Percentiles rank a stretch among this genome's conserved stretches.
Evolutionary conservation across 176 grass and related monocot species (phyloP).

Genomic region (Miscanthus lutarioriparius): DNA sequence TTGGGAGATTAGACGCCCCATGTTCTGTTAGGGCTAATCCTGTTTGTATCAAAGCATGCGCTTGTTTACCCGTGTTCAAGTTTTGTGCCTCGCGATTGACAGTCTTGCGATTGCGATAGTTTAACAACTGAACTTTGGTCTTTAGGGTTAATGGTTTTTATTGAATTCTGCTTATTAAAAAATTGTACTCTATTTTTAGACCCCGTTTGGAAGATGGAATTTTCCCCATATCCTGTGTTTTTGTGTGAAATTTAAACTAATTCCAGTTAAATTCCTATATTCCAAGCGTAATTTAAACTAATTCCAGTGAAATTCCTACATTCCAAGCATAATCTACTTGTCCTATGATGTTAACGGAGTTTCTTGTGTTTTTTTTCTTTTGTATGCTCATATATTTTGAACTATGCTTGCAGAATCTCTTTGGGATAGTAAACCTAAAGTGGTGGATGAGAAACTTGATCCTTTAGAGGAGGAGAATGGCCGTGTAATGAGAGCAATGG

Average conservation of each 20-base stretch:
- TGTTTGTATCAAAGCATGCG: not conserved
- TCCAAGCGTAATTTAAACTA: too few relatives aligned
- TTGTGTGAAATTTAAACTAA: not conserved
- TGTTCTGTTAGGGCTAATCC: not conserved
- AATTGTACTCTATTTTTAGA: not conserved
- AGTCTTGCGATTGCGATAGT: not conserved
- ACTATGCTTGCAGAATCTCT: slow-evolving; percentile 34
- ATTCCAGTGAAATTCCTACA: too few relatives aligned
- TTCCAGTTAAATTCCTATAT: not conserved
- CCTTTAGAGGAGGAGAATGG: slow-evolving; percentile 21
- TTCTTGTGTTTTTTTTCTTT: not conserved
- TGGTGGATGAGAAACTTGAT: slow-evolving; percentile 17
- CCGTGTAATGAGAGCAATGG: slow-evolving; percentile 35
- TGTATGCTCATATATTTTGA: not conserved
- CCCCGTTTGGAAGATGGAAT: not conserved
- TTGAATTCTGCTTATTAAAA: not conserved
- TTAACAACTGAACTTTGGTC: not conserved
- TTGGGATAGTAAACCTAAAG: slow-evolving; percentile 29
- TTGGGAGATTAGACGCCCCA: not conserved
- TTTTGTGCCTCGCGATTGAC: not conserved
- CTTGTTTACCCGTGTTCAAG: not conserved
- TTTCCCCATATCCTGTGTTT: not conserved
- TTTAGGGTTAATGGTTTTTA: not conserved
- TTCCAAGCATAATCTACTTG: not conserved
- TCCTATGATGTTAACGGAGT: not conserved